A percentile compares a stretch with the other conserved stretches of the same genome.
phyloP scores from a whole-genome alignment of 768 basidiomycete genomes.

The Filobasidium floriforme region DNA sequence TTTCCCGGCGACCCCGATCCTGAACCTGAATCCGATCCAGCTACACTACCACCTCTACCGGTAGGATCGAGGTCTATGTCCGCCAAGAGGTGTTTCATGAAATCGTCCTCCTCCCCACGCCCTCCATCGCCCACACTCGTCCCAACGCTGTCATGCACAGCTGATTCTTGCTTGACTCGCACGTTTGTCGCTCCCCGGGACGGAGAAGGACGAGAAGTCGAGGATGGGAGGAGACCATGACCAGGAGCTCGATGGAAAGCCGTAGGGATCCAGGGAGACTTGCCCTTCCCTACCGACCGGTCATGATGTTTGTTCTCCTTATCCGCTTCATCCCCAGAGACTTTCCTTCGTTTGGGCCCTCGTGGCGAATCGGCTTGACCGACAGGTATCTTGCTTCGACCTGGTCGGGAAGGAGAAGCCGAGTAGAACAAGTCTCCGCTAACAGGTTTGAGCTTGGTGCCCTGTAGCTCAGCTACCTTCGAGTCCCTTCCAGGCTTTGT shows the following conservation, averaged over 20 bases:
- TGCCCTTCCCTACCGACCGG: neutral
- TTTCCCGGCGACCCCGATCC: neutral
- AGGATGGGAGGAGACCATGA: slow-evolving; percentile 8
- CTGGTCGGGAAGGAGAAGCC: slow-evolving; percentile 2
- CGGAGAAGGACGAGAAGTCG: neutral
- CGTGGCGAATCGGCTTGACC: too few species aligned
- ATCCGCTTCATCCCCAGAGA: neutral
- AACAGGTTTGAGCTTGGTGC: slow-evolving; percentile 1
- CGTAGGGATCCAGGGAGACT: neutral
- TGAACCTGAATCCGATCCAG: neutral
- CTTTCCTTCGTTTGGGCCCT: neutral
- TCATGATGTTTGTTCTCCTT: neutral
- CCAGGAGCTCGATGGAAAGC: neutral
- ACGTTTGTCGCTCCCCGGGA: neutral
- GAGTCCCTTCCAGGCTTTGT: neutral
- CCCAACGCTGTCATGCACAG: neutral
- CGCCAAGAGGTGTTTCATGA: slow-evolving; percentile 3
- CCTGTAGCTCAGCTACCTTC: neutral
- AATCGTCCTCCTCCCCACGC: neutral
- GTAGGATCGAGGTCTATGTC: slow-evolving; percentile 8
- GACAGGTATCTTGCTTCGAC: neutral
- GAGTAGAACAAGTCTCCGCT: slow-evolving; percentile 5
- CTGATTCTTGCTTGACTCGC: neutral
- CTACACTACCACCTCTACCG: neutral
- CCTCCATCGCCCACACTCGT: neutral